Percentiles rank a stretch among this genome's conserved stretches.
Conservation (phyloP, 2,329 filamentous ascomycete species). For the Akanthomyces dipterigenus region DNA sequence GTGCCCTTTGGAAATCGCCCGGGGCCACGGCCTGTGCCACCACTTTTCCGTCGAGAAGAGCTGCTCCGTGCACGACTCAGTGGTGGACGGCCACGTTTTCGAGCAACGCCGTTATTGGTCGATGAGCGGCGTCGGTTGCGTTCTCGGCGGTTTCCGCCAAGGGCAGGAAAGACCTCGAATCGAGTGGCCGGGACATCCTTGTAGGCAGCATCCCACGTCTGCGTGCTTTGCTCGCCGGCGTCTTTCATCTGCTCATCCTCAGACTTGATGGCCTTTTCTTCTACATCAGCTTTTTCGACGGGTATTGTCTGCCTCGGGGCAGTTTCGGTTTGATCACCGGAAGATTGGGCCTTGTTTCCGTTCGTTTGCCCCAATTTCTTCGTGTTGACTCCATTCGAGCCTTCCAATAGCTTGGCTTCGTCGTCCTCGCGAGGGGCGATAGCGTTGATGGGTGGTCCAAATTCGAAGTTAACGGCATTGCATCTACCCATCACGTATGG, state of each 20-base stretch:
- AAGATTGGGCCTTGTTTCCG: constrained; percentile 12
- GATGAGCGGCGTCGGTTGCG: constrained; percentile 34
- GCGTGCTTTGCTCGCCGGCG: constrained; percentile 21
- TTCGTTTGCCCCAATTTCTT: constrained; percentile 20
- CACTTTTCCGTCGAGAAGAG: constrained; percentile 46
- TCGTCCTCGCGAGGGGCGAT: constrained; percentile 82
- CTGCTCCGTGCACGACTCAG: constrained; percentile 26
- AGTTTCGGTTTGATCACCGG: constrained; percentile 1
- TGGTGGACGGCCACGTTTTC: constrained; percentile 25
- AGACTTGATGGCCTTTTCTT: constrained; percentile 25
- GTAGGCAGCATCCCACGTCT: constrained; percentile 42
- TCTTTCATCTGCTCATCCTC: constrained; percentile 23
- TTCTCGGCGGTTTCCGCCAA: constrained; percentile 43
- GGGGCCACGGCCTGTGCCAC: constrained; percentile 57
- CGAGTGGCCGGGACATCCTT: constrained; percentile 58
- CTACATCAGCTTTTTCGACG: constrained; percentile 21
- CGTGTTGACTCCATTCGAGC: constrained; percentile 16
- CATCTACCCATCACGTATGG: constrained; percentile 93
- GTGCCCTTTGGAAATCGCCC: constrained; percentile 63
- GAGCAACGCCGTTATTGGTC: not conserved
- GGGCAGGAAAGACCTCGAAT: constrained; percentile 72
- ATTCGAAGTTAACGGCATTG: constrained; percentile 75
- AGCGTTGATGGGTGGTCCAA: constrained; percentile 72
- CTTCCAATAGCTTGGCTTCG: constrained; percentile 36
- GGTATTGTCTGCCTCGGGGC: not conserved